phyloP scores from a whole-genome alignment of 73 alveolate species.

The Paramecium primaurelia region DNA sequence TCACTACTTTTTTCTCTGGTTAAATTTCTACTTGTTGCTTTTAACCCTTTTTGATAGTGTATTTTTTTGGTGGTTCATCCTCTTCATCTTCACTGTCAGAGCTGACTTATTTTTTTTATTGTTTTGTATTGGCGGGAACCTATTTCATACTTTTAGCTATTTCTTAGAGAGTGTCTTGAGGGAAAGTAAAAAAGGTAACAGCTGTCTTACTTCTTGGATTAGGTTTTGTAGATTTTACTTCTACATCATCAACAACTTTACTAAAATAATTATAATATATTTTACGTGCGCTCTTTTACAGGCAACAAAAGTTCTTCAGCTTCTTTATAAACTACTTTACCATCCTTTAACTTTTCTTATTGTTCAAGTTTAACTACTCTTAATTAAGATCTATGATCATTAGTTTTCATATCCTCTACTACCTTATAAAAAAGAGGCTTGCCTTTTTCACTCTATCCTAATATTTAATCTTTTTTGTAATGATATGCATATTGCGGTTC shows the following conservation, averaged over 20 bases:
- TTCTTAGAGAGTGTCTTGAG: not conserved
- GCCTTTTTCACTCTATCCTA: not conserved
- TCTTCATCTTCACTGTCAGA: not conserved
- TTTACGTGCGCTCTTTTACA: constrained; percentile 10
- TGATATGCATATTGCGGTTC: not conserved
- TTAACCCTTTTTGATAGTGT: not conserved
- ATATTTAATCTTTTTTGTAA: not conserved
- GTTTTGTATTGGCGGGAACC: constrained; percentile 32
- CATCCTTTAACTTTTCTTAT: not conserved
- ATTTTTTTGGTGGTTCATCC: not conserved
- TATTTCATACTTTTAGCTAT: not conserved
- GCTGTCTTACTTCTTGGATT: not conserved
- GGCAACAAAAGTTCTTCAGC: not conserved
- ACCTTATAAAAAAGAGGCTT: not conserved
- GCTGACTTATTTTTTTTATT: not conserved
- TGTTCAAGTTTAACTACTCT: not conserved
- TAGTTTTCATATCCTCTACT: constrained; percentile 17
- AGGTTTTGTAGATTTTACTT: not conserved
- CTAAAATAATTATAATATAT: not conserved
- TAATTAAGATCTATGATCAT: constrained; percentile 17
- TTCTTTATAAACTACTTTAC: not conserved
- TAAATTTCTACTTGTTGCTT: not conserved
- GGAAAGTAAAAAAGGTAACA: not conserved
- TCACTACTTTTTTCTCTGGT: not conserved
- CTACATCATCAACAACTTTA: not conserved